Conservation (phyloP, 2,329 filamentous ascomycete genomes). For the Venturia asperata region DNA sequence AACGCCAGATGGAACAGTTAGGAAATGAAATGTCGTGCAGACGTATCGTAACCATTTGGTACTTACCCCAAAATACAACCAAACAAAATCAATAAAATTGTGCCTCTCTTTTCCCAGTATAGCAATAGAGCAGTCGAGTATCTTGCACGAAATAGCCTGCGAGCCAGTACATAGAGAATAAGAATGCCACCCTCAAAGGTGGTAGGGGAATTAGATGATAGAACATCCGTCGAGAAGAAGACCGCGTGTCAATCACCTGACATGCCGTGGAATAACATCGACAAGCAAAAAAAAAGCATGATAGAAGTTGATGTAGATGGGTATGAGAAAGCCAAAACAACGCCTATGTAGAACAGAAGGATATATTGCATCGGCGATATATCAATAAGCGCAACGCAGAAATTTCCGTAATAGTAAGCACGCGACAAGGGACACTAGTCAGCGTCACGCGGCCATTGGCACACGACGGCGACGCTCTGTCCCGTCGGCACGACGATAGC, state of each 20-base stretch:
- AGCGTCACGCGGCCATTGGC: not conserved
- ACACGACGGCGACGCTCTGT: constrained; percentile 23
- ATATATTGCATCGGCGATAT: not conserved
- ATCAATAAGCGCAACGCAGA: not conserved
- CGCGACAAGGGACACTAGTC: not conserved
- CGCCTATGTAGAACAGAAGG: not conserved
- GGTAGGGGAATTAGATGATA: not conserved
- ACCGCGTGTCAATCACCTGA: not conserved
- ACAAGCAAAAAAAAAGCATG: not conserved
- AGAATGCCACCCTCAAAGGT: not conserved
- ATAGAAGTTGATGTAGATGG: constrained; percentile 3
- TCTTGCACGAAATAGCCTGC: not conserved
- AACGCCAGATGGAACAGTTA: not conserved
- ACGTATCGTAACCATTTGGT: not conserved
- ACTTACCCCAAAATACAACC: not conserved
- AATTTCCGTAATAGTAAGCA: not conserved
- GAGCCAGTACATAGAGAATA: not conserved
- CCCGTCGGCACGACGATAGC: constrained; percentile 42
- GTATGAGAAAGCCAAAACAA: not conserved
- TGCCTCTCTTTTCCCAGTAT: not conserved
- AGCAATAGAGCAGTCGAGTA: not conserved
- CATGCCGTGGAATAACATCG: not conserved
- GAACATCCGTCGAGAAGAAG: not conserved
- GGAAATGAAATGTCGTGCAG: not conserved
- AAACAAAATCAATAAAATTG: not conserved